Evolutionary conservation across 164 flowering plant genomes (phyloP).

Genomic region (Santalum album): DNA sequence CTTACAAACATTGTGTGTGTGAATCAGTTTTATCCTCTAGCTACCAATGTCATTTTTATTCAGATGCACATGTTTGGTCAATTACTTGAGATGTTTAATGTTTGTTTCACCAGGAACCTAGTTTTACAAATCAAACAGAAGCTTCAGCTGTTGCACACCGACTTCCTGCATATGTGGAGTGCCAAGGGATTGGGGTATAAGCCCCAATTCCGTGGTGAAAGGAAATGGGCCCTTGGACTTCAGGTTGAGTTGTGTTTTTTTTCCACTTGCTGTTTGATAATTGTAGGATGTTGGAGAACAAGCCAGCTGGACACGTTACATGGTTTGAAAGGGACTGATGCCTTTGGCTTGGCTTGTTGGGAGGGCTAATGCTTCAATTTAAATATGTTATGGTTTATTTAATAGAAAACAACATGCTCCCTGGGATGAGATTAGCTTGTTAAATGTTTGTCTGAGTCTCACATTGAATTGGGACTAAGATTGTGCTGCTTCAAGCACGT

Average conservation of each 20-base stretch:
- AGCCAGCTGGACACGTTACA: background rate
- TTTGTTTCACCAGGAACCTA: slow-evolving; percentile 33
- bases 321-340: background rate
- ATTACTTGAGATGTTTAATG: background rate
- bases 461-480: too few species aligned
- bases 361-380: background rate
- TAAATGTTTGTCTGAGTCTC: too few species aligned
- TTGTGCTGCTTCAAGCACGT: too few species aligned
- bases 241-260: slow-evolving; percentile 42
- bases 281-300: background rate
- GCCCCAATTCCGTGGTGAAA: slow-evolving; percentile 51
- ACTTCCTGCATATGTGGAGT: slow-evolving; percentile 54
- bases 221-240: slow-evolving; percentile 98
- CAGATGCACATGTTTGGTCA: background rate
- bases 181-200: slow-evolving; percentile 55
- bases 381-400: too few species aligned
- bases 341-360: background rate
- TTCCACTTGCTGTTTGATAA: background rate
- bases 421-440: background rate
- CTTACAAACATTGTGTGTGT: too few species aligned
- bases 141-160: slow-evolving; percentile 36
- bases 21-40: too few species aligned
- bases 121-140: slow-evolving; percentile 41
- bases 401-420: too few species aligned
- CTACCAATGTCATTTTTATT: background rate